phyloP scores from a whole-genome alignment of 257 asterid species.

The Anisodus acutangulus region DNA sequence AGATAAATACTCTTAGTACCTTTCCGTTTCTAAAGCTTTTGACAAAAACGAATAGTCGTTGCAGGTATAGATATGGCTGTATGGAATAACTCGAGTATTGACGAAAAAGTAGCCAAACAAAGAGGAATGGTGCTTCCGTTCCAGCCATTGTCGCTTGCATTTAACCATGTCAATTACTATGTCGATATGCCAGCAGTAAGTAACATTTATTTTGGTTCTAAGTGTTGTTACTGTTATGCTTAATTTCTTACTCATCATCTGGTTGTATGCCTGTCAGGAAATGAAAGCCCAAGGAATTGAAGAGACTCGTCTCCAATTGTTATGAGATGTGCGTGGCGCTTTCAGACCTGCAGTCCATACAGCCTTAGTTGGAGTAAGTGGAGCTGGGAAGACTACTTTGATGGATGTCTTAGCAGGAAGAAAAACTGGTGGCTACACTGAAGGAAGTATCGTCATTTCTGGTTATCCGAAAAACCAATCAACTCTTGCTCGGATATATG shows the following conservation, averaged over 20 bases:
- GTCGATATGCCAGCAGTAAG: constrained; percentile 97
- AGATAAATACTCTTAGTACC: no score
- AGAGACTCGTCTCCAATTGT: constrained; percentile 72
- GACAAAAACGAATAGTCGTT: neutral
- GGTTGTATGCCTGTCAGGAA: constrained; percentile 50
- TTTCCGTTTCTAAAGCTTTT: no score
- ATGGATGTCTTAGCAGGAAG: constrained; percentile 94
- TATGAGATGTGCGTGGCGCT: constrained; percentile 80
- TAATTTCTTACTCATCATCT: neutral
- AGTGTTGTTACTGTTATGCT: neutral
- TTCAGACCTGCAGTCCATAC: constrained; percentile 87
- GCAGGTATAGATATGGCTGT: constrained; percentile 56
- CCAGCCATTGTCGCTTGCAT: constrained; percentile 84
- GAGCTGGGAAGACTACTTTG: constrained; percentile 89
- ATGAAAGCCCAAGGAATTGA: constrained; percentile 72
- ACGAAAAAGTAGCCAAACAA: constrained; percentile 36
- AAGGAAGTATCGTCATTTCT: constrained; percentile 75
- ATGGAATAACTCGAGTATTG: constrained; percentile 39
- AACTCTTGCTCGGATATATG: constrained; percentile 83
- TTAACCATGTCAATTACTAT: constrained; percentile 83
- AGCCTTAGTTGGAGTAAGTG: constrained; percentile 88
- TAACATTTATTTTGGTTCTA: constrained; percentile 12
- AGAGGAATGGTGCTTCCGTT: constrained; percentile 96
- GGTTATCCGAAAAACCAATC: constrained; percentile 83
- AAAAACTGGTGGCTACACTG: constrained; percentile 75